These are phyloP conservation scores for Collybia sp. DNA, from an alignment of 768 basidiomycete species.

Conservation along the genomic window DNA sequence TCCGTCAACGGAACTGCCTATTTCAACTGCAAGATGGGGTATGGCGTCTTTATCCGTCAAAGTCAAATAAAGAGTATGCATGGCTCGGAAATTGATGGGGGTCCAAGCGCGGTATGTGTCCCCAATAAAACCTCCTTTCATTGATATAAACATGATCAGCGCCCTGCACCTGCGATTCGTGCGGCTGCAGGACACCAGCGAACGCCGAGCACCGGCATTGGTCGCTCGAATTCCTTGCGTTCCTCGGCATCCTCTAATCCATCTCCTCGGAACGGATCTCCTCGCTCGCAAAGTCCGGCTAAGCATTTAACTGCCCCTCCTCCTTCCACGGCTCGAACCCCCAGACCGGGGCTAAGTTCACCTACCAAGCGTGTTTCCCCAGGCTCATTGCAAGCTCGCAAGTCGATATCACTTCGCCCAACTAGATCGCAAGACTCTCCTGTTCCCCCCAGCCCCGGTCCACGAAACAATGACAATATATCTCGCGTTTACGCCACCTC, in stretches of 20 bases:
- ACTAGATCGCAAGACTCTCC: conserved; percentile 33
- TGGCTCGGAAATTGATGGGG: conserved; percentile 36
- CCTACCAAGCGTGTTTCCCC: conserved; percentile 54
- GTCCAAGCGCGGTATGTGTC: not conserved
- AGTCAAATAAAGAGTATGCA: conserved; percentile 72
- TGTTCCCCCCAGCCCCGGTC: conserved; percentile 22
- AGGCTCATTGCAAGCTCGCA: conserved; percentile 43
- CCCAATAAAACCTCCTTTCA: not conserved
- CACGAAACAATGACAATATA: conserved; percentile 16
- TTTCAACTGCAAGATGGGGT: conserved; percentile 69
- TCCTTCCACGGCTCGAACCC: conserved; percentile 22
- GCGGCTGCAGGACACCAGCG: conserved; percentile 51
- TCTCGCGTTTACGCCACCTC: not conserved
- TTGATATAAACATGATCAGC: conserved; percentile 9
- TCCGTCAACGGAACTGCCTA: conserved; percentile 74
- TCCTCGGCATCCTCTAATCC: not conserved
- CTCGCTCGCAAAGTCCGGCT: conserved; percentile 63
- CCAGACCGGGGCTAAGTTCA: conserved; percentile 31
- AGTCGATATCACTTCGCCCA: conserved; percentile 39
- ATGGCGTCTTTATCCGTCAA: conserved; percentile 89
- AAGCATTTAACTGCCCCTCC: conserved; percentile 28
- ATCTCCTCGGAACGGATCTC: conserved; percentile 46
- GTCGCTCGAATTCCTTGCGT: conserved; percentile 28
- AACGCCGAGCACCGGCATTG: conserved; percentile 41
- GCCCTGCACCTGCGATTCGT: conserved; percentile 22